These are phyloP conservation scores for Naganishia friedmannii DNA, from an alignment of 768 basidiomycete species.

Conservation along the genomic window DNA sequence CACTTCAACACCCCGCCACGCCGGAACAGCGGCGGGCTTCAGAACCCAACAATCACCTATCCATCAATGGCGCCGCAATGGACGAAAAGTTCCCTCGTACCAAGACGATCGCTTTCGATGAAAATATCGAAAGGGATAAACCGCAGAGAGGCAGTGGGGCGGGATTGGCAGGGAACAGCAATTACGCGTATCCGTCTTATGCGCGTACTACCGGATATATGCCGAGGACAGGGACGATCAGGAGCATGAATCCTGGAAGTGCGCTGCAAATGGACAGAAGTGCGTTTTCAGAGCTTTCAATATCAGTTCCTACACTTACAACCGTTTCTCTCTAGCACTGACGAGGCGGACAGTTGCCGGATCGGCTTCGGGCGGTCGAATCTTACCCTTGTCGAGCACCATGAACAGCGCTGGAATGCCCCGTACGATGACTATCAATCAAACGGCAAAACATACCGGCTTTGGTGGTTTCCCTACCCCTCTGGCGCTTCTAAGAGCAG, in stretches of 20 bases:
- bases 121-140: conserved; percentile 39
- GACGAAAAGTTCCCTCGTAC: conserved; percentile 49
- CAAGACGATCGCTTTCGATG: conserved; percentile 53
- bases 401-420: conserved; percentile 37
- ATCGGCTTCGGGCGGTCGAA: conserved; percentile 1
- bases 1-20: neutral
- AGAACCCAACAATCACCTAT: conserved; percentile 11
- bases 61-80: neutral
- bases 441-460: conserved; percentile 37
- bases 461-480: conserved; percentile 54
- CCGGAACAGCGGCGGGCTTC: conserved; percentile 6
- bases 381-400: conserved; percentile 25
- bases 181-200: conserved; percentile 9
- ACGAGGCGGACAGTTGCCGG: conserved; percentile 10
- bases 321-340: neutral
- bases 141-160: neutral
- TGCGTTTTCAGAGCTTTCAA: neutral
- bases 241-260: conserved; percentile 29
- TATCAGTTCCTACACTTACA: neutral
- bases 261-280: conserved; percentile 32
- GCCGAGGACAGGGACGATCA: conserved; percentile 45
- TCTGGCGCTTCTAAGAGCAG: conserved; percentile 52
- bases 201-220: conserved; percentile 34
- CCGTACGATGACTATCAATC: conserved; percentile 30
- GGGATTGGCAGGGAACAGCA: neutral